These are phyloP conservation scores for Sicyos edulis DNA, from an alignment of 306 rosid species.

Conservation along the genomic window DNA sequence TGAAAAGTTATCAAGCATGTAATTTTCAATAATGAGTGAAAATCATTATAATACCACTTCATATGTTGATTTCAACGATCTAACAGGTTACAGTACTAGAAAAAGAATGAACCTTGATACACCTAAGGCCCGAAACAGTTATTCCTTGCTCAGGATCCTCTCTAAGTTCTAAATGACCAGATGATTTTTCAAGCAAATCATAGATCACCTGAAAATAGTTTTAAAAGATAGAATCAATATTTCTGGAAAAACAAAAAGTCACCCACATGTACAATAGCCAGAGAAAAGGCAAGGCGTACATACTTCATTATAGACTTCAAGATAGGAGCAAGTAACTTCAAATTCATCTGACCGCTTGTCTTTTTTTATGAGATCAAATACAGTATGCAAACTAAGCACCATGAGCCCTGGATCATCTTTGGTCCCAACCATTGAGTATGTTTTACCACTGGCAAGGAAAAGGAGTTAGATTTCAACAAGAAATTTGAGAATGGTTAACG, in stretches of 20 bases:
- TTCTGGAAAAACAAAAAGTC: neutral
- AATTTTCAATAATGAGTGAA: neutral
- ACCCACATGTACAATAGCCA: neutral
- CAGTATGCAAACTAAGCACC: constrained; percentile 54
- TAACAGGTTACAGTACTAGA: neutral
- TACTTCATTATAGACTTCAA: constrained; percentile 62
- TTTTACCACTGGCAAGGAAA: constrained; percentile 44
- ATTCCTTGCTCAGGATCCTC: constrained; percentile 63
- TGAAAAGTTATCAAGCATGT: neutral
- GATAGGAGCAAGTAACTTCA: constrained; percentile 60
- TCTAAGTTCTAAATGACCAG: constrained; percentile 58
- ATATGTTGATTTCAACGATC: neutral
- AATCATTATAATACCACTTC: neutral
- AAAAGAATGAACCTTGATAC: constrained; percentile 42
- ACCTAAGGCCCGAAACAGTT: constrained; percentile 50
- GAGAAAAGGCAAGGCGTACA: neutral
- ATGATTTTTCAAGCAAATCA: constrained; percentile 60
- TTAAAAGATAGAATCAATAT: constrained; percentile 1
- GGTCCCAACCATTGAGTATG: constrained; percentile 63
- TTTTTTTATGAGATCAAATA: constrained; percentile 43
- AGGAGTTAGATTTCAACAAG: constrained; percentile 1
- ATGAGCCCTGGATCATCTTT: constrained; percentile 59
- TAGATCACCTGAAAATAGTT: constrained; percentile 44
- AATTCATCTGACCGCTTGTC: constrained; percentile 46
- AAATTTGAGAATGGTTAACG: constrained; percentile 2